These are phyloP conservation scores for Dothidotthia symphoricarpi DNA, from an alignment of 2,329 filamentous ascomycete species.

Conservation along the genomic window DNA sequence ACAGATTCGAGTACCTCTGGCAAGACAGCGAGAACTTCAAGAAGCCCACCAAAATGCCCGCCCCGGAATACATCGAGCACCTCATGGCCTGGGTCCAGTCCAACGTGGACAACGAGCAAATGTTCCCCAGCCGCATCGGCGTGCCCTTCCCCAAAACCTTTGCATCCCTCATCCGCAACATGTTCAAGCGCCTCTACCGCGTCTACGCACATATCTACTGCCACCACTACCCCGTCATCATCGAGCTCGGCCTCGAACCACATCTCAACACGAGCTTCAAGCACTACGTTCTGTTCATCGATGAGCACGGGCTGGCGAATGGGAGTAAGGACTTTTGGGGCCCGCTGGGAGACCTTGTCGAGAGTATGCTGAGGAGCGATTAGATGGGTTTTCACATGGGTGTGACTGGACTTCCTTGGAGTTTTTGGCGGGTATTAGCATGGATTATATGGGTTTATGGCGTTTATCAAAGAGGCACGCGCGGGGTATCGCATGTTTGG, in stretches of 20 bases:
- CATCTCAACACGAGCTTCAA: constrained; percentile 99
- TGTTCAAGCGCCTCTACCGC: constrained; percentile 99
- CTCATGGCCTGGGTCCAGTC: constrained; percentile 95
- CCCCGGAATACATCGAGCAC: constrained; percentile 96
- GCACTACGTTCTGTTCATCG: constrained; percentile 97
- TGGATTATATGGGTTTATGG: no score
- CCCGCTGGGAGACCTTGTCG: constrained; percentile 88
- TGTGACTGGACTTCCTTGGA: no score
- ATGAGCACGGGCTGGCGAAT: constrained; percentile 88
- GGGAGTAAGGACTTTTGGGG: constrained; percentile 94
- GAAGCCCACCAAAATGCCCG: constrained; percentile 95
- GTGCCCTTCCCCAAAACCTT: constrained; percentile 93
- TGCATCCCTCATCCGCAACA: constrained; percentile 89
- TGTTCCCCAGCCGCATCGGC: constrained; percentile 92
- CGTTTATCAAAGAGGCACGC: no score
- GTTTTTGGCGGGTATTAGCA: no score
- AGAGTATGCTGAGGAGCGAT: constrained; percentile 96
- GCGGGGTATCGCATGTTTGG: no score
- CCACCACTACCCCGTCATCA: constrained; percentile 94
- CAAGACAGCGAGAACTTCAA: constrained; percentile 94
- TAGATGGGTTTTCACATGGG: no score
- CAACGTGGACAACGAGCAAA: constrained; percentile 90
- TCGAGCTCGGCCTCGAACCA: constrained; percentile 90
- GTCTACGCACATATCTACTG: constrained; percentile 98
- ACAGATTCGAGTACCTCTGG: constrained; percentile 96